These are phyloP conservation scores for Inga oerstediana DNA, from an alignment of 306 rosid genomes.

Conservation along the genomic window DNA sequence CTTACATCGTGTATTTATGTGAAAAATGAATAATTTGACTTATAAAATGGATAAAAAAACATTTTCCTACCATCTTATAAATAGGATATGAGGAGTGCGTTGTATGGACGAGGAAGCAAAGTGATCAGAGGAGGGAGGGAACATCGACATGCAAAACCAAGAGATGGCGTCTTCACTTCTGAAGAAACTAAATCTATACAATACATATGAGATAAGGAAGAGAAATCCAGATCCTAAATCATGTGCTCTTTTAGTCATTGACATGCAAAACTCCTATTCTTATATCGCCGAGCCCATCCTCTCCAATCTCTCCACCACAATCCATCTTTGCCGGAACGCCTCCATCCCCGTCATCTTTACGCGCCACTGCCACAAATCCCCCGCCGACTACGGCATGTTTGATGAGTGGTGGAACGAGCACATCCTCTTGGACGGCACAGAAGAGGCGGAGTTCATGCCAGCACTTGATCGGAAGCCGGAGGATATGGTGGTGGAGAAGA, in stretches of 20 bases:
- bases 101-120: not conserved
- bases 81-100: not conserved
- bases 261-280: slow-evolving; percentile 64
- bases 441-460: slow-evolving; percentile 51
- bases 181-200: slow-evolving; percentile 27
- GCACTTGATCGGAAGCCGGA: slow-evolving; percentile 38
- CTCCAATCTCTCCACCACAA: slow-evolving; percentile 56
- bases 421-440: slow-evolving; percentile 57
- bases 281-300: slow-evolving; percentile 60
- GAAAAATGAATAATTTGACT: too few species aligned
- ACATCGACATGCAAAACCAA: not conserved
- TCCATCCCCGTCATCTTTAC: slow-evolving; percentile 73
- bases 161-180: slow-evolving; percentile 19
- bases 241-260: slow-evolving; percentile 64
- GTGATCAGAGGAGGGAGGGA: not conserved
- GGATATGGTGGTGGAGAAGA: slow-evolving; percentile 59
- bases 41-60: too few species aligned
- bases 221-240: slow-evolving; percentile 56
- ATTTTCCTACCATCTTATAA: not conserved
- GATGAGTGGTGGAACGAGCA: slow-evolving; percentile 77
- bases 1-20: too few species aligned
- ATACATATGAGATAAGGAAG: slow-evolving; percentile 54
- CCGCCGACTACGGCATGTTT: slow-evolving; percentile 55
- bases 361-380: slow-evolving; percentile 65
- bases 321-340: slow-evolving; percentile 59